Percentiles rank a stretch among this genome's conserved stretches.
Conservation (phyloP, 495 filamentous ascomycete species). For the Penicillium ucsense region DNA sequence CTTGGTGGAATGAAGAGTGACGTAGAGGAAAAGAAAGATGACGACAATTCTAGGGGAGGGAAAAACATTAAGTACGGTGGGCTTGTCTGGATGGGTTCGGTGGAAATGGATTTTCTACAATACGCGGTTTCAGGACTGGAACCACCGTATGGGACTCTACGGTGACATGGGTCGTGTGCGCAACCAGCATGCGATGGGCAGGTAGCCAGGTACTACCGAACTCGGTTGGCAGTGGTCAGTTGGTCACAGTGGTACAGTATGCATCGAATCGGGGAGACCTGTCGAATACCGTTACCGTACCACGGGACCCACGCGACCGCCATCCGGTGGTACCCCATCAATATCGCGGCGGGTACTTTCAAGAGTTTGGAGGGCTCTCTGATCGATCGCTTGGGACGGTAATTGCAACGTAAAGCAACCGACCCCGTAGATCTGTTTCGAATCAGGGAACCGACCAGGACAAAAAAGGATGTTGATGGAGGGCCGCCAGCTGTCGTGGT, state of each 20-base stretch:
- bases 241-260: not conserved
- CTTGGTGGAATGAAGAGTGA: constrained; percentile 15
- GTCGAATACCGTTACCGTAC: not conserved
- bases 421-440: not conserved
- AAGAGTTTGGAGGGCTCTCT: not conserved
- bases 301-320: not conserved
- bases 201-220: too few relatives aligned
- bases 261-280: not conserved
- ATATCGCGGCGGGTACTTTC: not conserved
- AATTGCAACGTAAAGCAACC: not conserved
- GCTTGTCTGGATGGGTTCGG: not conserved
- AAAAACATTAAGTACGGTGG: constrained; percentile 12
- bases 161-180: too few relatives aligned
- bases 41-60: constrained; percentile 12
- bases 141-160: not conserved
- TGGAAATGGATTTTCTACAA: not conserved
- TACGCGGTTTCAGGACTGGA: not conserved
- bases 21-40: constrained; percentile 18
- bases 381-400: not conserved
- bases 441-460: not conserved
- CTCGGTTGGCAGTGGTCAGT: too few relatives aligned
- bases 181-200: too few relatives aligned
- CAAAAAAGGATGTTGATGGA: not conserved
- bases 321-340: not conserved
- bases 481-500: not conserved